Conservation (phyloP, 1,284 basidiomycete species). For the Ceratobasidium papillatum region DNA sequence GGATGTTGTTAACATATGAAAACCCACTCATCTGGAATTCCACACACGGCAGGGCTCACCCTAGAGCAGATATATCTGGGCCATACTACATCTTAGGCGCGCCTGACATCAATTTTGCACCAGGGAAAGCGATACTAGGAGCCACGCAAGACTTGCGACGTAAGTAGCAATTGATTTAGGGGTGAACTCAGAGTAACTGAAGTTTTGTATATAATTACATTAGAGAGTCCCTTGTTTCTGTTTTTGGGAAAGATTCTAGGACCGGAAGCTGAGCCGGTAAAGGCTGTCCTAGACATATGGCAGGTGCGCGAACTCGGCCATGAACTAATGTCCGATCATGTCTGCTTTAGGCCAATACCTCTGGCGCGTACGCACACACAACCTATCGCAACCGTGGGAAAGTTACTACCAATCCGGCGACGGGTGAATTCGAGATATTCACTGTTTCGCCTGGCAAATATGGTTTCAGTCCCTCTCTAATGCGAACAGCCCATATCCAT, state of each 20-base stretch:
- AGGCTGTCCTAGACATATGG: not conserved
- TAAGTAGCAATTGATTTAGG: not conserved
- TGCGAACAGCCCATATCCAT: not conserved
- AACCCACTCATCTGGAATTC: conserved; percentile 1
- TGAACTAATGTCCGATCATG: not conserved
- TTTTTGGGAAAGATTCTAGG: conserved; percentile 3
- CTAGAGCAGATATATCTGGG: not conserved
- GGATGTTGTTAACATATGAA: not conserved
- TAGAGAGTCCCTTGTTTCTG: not conserved
- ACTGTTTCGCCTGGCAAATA: conserved; percentile 3
- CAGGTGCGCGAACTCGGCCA: not conserved
- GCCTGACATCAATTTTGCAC: not conserved
- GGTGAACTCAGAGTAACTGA: too few species aligned
- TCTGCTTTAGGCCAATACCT: not conserved
- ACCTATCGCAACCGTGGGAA: conserved; percentile 10
- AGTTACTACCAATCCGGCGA: not conserved
- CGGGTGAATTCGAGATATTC: not conserved
- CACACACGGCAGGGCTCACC: not conserved
- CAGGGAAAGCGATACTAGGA: not conserved
- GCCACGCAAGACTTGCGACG: conserved; percentile 11
- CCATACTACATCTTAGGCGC: conserved; percentile 2
- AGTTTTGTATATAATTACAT: not conserved
- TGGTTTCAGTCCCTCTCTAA: not conserved
- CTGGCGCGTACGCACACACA: not conserved
- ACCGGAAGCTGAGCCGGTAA: not conserved